Evolutionary conservation across 2,329 filamentous ascomycete species (phyloP).

Genomic region (Fusarium praegraminearum): DNA sequence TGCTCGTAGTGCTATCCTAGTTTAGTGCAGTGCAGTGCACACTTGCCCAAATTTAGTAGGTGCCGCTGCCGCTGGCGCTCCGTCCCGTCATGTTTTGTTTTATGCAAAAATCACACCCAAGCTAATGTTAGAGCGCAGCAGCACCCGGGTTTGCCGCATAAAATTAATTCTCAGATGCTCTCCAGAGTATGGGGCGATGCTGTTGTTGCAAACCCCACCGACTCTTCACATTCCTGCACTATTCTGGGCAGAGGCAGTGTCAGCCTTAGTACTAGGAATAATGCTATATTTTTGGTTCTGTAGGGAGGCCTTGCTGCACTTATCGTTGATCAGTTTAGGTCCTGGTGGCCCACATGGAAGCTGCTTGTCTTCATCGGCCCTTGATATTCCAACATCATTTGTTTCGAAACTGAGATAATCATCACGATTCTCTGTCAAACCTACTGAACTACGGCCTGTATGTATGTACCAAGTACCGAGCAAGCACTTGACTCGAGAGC

Average conservation of each 20-base stretch:
- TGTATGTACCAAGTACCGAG: neutral
- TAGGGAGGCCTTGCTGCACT: neutral
- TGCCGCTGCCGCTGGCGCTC: conserved; percentile 41
- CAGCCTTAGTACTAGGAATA: too few species aligned
- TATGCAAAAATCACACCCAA: conserved; percentile 34
- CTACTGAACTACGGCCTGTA: neutral
- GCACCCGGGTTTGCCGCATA: conserved; percentile 48
- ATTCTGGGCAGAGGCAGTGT: conserved; percentile 24
- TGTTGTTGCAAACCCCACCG: conserved; percentile 10
- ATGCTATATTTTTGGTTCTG: conserved; percentile 8
- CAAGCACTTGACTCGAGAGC: conserved; percentile 28
- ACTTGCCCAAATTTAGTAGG: conserved; percentile 42
- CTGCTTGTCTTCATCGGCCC: conserved; percentile 18
- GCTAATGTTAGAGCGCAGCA: conserved; percentile 27
- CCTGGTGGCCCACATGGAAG: conserved; percentile 25
- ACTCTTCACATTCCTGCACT: conserved; percentile 13
- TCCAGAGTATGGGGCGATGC: conserved; percentile 21
- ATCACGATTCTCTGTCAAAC: conserved; percentile 7
- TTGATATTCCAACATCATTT: conserved; percentile 11
- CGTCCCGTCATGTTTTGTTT: conserved; percentile 37
- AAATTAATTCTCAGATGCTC: conserved; percentile 39
- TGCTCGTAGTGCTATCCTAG: neutral
- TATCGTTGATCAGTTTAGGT: conserved; percentile 20
- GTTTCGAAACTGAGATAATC: conserved; percentile 14
- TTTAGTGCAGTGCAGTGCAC: conserved; percentile 1